Evolutionary conservation across 768 basidiomycete species (phyloP), one percentile per base, ranked within the genome.

Genomic region (Rhodotorula graminis): DNA sequence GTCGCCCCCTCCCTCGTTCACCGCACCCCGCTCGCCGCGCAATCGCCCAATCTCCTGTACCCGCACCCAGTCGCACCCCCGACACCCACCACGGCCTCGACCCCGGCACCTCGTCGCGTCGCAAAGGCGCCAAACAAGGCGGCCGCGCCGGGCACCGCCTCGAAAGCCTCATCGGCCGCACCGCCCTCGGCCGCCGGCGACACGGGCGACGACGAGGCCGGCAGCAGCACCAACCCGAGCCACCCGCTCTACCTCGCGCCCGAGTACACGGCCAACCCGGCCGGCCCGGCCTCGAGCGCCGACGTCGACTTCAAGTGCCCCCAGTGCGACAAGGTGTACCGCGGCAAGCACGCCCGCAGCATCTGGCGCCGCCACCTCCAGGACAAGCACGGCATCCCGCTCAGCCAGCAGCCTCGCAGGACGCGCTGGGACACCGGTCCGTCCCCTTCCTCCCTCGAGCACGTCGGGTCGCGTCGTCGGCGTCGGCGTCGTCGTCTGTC

Each of bases 401-500:
- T 83, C 53, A 74, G 70, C n/a, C 68, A 78, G n/a, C 83, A 83
- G 74, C 79, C 80, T 52, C 79, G 81, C 63, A 72, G 81, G 66
- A 82, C 81, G 42, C 76, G 83, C 59, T 83, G 83, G 83, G 83
- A 83, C 72, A 78, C 78, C 65, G 80, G 82, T 82, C 63, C 78
- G 81, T 79, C 50, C n/a, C n/a, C 50, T 21, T 25, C 49, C 21
- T 50, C 49, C 14, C 25, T 2, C 50, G 19, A 19, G 47, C 50
- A 25, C 50, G 23, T 52, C 25, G 50, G 50, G 50, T 52, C 50
- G 50, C 50, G 14, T 56, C 44, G 44, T 46, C 44, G 44, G 8
- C 18, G 44, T 14, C 44, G 37, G n/a, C n/a, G n/a, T n/a, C 42
- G 42, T 15, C 42, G 9, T 44, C 42, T 44, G 9, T 44, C 42